Evolutionary conservation across 1,284 basidiomycete genomes (phyloP).

Genomic region (Trametes hirsuta): DNA sequence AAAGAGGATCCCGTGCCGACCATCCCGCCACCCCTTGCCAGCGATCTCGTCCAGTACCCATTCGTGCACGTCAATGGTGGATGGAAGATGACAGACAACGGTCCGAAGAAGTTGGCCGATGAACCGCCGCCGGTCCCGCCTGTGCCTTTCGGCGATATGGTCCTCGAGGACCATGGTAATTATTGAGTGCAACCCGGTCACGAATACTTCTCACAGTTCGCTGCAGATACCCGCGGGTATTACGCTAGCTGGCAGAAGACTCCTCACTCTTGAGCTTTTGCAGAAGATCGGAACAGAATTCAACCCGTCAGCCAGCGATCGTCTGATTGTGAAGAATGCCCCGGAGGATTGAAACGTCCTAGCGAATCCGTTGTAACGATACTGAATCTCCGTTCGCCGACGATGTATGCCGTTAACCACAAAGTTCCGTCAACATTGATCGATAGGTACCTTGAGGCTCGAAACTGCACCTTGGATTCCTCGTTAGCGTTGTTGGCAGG

Average conservation of each 20-base stretch:
- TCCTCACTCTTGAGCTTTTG: conserved; percentile 1
- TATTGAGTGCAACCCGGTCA: no score
- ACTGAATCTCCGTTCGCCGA: neutral
- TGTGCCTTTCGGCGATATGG: neutral
- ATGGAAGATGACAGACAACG: conserved; percentile 1
- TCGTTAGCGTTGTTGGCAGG: no score
- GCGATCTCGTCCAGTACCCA: neutral
- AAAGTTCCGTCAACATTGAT: no score
- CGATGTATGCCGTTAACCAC: neutral
- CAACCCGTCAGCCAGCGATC: no score
- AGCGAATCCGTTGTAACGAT: no score
- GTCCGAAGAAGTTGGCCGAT: conserved; percentile 6
- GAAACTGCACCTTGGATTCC: no score
- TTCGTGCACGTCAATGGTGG: conserved; percentile 9
- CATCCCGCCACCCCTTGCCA: neutral
- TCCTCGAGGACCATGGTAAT: neutral
- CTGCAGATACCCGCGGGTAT: no score
- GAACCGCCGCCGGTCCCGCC: conserved; percentile 3
- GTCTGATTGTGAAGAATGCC: no score
- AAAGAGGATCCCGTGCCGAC: conserved; percentile 1
- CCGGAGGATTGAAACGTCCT: no score
- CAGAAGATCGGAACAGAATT: no score
- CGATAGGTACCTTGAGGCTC: no score
- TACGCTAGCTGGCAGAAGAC: conserved; percentile 8
- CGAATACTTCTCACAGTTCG: no score